These are phyloP conservation scores for Hypoxylon rubiginosum DNA, from an alignment of 2,329 filamentous ascomycete genomes.

Conservation along the genomic window DNA sequence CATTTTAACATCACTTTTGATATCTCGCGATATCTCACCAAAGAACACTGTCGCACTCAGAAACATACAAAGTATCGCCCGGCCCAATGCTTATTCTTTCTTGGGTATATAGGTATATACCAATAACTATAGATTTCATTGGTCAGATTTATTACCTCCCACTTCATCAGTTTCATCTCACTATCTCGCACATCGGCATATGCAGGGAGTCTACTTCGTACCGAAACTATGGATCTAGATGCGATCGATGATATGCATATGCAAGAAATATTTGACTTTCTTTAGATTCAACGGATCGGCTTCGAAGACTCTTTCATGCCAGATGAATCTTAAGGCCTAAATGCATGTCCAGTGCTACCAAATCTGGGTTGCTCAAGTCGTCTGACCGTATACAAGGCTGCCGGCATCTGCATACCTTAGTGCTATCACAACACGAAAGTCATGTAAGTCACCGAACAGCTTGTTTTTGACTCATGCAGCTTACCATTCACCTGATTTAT, in stretches of 20 bases:
- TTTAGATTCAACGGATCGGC: neutral
- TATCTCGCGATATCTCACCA: neutral
- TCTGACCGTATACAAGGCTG: slow-evolving; percentile 22
- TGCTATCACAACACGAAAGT: neutral
- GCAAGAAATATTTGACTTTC: neutral
- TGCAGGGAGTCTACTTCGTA: neutral
- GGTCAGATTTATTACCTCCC: neutral
- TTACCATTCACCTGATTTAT: neutral
- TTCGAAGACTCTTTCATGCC: slow-evolving; percentile 9
- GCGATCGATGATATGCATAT: slow-evolving; percentile 11
- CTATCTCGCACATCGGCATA: neutral
- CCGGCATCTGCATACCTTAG: slow-evolving; percentile 20
- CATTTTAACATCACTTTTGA: neutral
- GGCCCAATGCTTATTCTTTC: neutral
- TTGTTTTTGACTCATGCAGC: neutral
- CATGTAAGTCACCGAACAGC: slow-evolving; percentile 11
- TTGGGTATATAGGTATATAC: no score
- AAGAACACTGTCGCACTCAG: no score
- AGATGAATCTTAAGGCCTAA: slow-evolving; percentile 15
- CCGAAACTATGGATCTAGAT: slow-evolving; percentile 10
- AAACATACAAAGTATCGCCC: no score
- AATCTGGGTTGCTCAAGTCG: slow-evolving; percentile 1
- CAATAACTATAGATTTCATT: neutral
- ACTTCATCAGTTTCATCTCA: neutral
- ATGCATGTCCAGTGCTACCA: slow-evolving; percentile 22